Percentiles rank a stretch among this genome's conserved stretches.
phyloP scores from a whole-genome alignment of 139 green algal species.

The Marvania coccoides region DNA sequence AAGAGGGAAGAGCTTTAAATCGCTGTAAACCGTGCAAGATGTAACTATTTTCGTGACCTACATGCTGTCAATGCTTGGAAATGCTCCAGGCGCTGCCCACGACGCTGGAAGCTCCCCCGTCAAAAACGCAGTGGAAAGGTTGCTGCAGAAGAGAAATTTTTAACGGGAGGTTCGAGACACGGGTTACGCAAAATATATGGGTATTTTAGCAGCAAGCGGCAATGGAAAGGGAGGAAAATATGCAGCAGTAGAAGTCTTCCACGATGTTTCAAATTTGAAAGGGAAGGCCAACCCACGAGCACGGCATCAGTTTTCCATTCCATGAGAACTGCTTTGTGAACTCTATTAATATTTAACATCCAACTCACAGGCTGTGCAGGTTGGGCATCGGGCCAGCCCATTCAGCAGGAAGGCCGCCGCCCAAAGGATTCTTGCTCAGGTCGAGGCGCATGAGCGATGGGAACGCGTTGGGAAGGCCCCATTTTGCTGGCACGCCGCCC shows the following conservation, averaged over 20 bases:
- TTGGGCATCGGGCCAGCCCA: conserved; percentile 3
- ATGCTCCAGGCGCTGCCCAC: neutral
- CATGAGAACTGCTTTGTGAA: too few relatives aligned
- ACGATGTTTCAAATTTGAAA: too few relatives aligned
- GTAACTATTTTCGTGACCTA: too few relatives aligned
- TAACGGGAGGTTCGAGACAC: too few relatives aligned
- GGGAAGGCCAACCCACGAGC: too few relatives aligned
- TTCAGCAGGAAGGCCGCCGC: conserved; percentile 11
- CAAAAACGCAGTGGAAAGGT: neutral
- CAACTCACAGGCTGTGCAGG: neutral
- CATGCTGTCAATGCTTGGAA: neutral
- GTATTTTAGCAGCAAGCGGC: too few relatives aligned
- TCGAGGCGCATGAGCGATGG: neutral
- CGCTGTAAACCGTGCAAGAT: neutral
- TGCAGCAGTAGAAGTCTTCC: too few relatives aligned
- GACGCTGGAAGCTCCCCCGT: neutral
- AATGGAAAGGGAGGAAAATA: too few relatives aligned
- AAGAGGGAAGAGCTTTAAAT: neutral
- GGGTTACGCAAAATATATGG: too few relatives aligned
- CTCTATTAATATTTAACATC: too few relatives aligned
- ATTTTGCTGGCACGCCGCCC: conserved; percentile 15
- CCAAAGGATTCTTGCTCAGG: conserved; percentile 6
- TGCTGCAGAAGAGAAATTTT: too few relatives aligned
- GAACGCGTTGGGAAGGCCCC: neutral
- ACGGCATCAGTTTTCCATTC: too few relatives aligned